phyloP scores from a whole-genome alignment of 306 rosid species.

The Inga oerstediana region DNA sequence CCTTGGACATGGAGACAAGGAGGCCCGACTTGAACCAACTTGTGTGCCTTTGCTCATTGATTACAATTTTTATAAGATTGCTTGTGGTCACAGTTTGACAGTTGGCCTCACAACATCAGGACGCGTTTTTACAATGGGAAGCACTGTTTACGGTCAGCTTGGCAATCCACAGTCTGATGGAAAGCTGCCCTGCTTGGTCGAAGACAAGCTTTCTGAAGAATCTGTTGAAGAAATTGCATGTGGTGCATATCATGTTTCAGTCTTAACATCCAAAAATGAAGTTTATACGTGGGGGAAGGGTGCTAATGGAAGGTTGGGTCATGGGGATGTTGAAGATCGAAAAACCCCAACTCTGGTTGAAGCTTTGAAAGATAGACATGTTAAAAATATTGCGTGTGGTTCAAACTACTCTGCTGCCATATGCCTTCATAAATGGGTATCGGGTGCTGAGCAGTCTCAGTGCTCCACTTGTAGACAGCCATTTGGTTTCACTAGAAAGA shows the following conservation, averaged over 20 bases:
- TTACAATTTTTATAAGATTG: constrained; percentile 81
- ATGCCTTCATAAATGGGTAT: constrained; percentile 99
- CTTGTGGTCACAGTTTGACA: constrained; percentile 95
- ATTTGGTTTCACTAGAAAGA: constrained; percentile 94
- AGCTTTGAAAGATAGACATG: constrained; percentile 89
- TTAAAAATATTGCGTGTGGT: constrained; percentile 88
- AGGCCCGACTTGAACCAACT: constrained; percentile 84
- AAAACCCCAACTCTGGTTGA: constrained; percentile 86
- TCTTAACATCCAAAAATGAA: constrained; percentile 87
- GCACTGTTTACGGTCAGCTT: constrained; percentile 98
- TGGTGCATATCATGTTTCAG: constrained; percentile 97
- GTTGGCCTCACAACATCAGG: constrained; percentile 90
- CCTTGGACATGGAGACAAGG: constrained; percentile 98
- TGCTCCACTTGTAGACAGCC: constrained; percentile 98
- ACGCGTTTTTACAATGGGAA: constrained; percentile 88
- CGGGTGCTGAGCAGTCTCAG: constrained; percentile 94
- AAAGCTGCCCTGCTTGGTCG: constrained; percentile 83
- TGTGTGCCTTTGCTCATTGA: constrained; percentile 92
- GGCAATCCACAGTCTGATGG: constrained; percentile 93
- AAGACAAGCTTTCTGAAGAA: constrained; percentile 75
- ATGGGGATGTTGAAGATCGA: constrained; percentile 95
- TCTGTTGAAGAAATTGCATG: constrained; percentile 83
- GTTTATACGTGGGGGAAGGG: constrained; percentile 99
- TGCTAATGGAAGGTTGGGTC: constrained; percentile 98
- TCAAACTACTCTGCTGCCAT: constrained; percentile 89